These are phyloP conservation scores for Schrenkiella parvula DNA, from an alignment of 345 rosid genomes.

Conservation along the genomic window DNA sequence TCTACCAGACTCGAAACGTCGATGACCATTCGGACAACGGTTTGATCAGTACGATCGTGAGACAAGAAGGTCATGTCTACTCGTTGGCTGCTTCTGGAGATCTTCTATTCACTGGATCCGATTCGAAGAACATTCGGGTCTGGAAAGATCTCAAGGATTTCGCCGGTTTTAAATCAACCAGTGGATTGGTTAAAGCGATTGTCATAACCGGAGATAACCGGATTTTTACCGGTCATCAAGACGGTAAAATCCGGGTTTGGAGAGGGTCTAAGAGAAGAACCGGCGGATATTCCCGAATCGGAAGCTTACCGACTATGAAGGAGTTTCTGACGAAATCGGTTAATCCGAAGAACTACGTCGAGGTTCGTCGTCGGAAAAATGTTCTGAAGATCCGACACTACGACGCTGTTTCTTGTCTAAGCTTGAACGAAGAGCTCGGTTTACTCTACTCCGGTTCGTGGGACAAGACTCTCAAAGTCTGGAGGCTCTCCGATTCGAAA, in stretches of 20 bases:
- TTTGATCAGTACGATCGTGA: conserved; percentile 51
- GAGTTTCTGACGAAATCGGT: conserved; percentile 47
- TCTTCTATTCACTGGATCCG: conserved; percentile 64
- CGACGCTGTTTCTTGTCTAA: conserved; percentile 62
- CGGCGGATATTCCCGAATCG: conserved; percentile 40
- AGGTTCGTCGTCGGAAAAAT: conserved; percentile 46
- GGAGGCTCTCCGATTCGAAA: conserved; percentile 52
- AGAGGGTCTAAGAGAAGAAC: conserved; percentile 36
- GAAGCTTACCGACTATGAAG: conserved; percentile 49
- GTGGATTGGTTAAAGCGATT: conserved; percentile 57
- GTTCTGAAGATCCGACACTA: conserved; percentile 52
- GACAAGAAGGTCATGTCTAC: conserved; percentile 66
- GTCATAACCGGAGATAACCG: conserved; percentile 36
- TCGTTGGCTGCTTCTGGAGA: conserved; percentile 59
- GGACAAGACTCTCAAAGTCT: conserved; percentile 61
- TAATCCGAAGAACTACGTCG: conserved; percentile 58
- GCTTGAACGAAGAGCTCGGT: conserved; percentile 49
- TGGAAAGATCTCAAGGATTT: conserved; percentile 60
- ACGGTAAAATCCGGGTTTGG: conserved; percentile 70
- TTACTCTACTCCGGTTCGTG: conserved; percentile 64
- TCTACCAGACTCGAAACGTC: conserved; percentile 23
- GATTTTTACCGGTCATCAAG: conserved; percentile 67
- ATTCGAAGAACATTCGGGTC: conserved; percentile 63
- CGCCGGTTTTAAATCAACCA: conserved; percentile 54
- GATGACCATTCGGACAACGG: conserved; percentile 27